Base-by-base conservation (phyloP, 2,329 filamentous ascomycete species). In the Dryadomyces quercivorus region DNA sequence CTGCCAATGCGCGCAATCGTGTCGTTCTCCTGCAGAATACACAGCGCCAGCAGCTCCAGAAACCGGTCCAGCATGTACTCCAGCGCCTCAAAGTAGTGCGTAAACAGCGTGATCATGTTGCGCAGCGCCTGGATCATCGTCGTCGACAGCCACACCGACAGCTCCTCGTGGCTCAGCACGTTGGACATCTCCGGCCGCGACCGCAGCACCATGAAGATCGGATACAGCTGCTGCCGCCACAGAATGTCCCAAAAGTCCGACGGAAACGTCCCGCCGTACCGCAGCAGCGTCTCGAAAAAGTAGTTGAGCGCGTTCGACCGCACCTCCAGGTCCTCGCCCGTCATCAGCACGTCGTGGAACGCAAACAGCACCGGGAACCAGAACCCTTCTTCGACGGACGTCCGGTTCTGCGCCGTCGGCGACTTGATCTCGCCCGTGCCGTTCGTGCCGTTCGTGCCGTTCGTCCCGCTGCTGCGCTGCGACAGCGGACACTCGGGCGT, bases 21-120 rank as follows among this genome's bases (percentile, higher is more conserved):
- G 64, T 99, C 93, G 63, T 98, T 98, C 66, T 99, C 93, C 68
- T 99, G 93, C 66, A 92, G 97, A 59, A 99, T 98, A 66, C 93
- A 99, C 12, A 98, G 79, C 3, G 89, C 91, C 12, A 99, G 74
- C 20, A 99, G 80, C 67, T 97, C 92, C 42, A 99, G 72, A 68
- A 98, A 97, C n/a, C 93, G 80, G 68, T 96, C 90, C 18, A 99
- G 79, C 93, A 99, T 98, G 66, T 95, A 95, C 70, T 97, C 90
- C 10, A 99, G 74, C 0, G 90, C 84, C 56, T 94, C 88, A 60
- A 98, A 99, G 70, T 97, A 98, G 69, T 99, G 94, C 0, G 94
- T 98, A 69, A 98, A 98, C 22, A 99, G 80, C 1, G 89, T 92
- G 63, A 99, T 97, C 88, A 98, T 95, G 70, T 97, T 96, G 56